Evolutionary conservation across 2,329 filamentous ascomycete species (phyloP), one percentile per base, ranked within the genome.

Genomic region (Fusarium pseudonygamai): DNA sequence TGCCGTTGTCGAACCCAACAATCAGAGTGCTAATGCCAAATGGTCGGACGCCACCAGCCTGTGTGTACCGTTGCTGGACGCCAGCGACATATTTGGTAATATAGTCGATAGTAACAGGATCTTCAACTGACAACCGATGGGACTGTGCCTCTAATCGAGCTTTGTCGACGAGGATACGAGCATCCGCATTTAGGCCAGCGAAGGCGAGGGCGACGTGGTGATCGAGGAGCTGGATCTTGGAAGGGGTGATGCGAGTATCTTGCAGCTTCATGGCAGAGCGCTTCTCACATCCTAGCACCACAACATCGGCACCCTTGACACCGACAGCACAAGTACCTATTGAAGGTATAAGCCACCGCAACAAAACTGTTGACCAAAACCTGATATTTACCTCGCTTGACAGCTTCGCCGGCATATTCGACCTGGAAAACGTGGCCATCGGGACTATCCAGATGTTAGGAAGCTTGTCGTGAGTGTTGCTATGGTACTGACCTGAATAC

Each of bases 361-460:
- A 52, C 42, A 55, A 58, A 40, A 46, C 52, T 60, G 50, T 62
- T 22, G 43, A 40, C n/a, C 30, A 57, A 9, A 28, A 57, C 45
- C 39, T 57, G 16, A 62, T 79, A 78, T 82, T 68, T 86, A 96
- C 96, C 96, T 94, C 96, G 88, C 89, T 99, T 99, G 77, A 99
- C 96, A 77, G 96, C 96, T 87, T 99, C 96, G 77, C 97, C 93
- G 64, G 96, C 96, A 90, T 99, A 99, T 89, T 99, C 96, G 80
- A 99, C 96, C 86, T 99, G 96, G 87, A 99, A 99, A 80, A 99
- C 96, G 87, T 99, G 96, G 85, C 96, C 96, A 86, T 99, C 96
- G 80, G 96, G 96, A 90, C 96, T 98, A 81, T 55, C 65, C 26
- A 53, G 53, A n/a, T 43, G 82, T 92, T 83, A 91, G 86, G 40